Conservation (phyloP, 2,329 filamentous ascomycete species). For the Scytalidium lignicola region DNA sequence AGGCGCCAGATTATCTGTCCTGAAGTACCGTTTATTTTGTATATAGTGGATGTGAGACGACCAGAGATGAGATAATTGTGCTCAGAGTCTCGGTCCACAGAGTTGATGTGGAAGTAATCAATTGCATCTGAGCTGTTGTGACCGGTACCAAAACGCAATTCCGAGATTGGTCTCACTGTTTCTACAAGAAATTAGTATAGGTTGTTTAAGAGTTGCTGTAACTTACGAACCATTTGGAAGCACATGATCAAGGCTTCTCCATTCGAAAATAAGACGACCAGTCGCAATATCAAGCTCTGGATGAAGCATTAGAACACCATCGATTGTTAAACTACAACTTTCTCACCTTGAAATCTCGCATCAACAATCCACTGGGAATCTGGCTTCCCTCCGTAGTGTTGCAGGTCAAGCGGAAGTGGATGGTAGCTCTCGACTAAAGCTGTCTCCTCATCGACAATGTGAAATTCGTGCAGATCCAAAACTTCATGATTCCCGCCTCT, state of each 20-base stretch:
- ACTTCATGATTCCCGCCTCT: conserved; percentile 10
- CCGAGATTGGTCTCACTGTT: conserved; percentile 5
- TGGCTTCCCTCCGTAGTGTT: conserved; percentile 8
- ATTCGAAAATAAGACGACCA: conserved; percentile 43
- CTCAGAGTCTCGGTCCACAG: conserved; percentile 42
- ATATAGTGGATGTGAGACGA: conserved; percentile 36
- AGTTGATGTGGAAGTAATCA: conserved; percentile 54
- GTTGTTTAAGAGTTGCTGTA: conserved; percentile 9
- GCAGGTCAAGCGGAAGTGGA: conserved; percentile 12
- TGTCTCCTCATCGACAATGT: conserved; percentile 22
- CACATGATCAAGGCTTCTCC: conserved; percentile 35
- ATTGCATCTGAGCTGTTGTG: conserved; percentile 28
- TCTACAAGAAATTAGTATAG: conserved; percentile 25
- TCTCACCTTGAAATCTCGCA: conserved; percentile 20
- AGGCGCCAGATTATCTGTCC: conserved; percentile 46
- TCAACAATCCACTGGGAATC: conserved; percentile 22
- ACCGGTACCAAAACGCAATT: not conserved
- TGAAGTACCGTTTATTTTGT: conserved; percentile 35
- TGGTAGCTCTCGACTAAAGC: conserved; percentile 23
- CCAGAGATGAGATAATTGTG: conserved; percentile 40
- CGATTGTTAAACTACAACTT: conserved; percentile 26
- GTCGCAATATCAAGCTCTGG: conserved; percentile 45
- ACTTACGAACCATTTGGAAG: not conserved
- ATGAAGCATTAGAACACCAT: conserved; percentile 28
- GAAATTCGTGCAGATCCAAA: conserved; percentile 25